Base-by-base conservation (phyloP, 2,329 filamentous ascomycete species). In the Penicillium sp. region DNA sequence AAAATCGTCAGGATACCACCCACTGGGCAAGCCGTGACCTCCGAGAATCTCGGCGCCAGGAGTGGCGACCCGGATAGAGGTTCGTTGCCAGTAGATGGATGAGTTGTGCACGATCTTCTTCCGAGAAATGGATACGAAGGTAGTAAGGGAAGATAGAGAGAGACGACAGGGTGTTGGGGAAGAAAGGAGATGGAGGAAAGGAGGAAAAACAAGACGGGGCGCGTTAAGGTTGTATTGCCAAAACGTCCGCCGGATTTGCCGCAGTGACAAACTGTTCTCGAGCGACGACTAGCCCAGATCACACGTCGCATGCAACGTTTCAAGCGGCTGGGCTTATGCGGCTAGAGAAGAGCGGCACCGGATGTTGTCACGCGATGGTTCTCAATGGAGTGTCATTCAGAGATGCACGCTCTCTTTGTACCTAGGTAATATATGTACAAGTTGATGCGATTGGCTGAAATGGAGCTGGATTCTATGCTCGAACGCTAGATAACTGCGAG, bases 391-490 rank as follows among this genome's bases (percentile, higher is more conserved):
- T 14, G n/a, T 14, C 16, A 22, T 49, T 27, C 6, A 4, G 27
- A 3, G 14, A 49, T 35, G 14, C 9, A 49, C n/a, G 14, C 27
- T 35, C 46, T 35, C 27, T 49, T 35, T 49, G 46, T 49, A 22
- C n/a, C n/a, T 19, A 14, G 10, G n/a, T 31, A 49, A 35, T 19
- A 11, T 49, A 52, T 40, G 24, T 52, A 31, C 24, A 41, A 39
- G 16, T 9, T 40, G 50, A 52, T 52, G 37, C 37, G 7, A 31
- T 27, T 24, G 18, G 24, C n/a, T 19, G 31, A 52, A 59, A 36
- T 44, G 22, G 22, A 41, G 16, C 13, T 19, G 24, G 27, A 44
- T 36, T 41, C 52, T 61, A 55, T 61, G 22, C 18, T 10, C 13
- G 43, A 22, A n/a, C 6, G 18, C n/a, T 13, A 33, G 22, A 19